A percentile compares a stretch with the other conserved stretches of the same genome.
phyloP scores from a whole-genome alignment of 257 asterid genomes.

The Perilla frutescens region DNA sequence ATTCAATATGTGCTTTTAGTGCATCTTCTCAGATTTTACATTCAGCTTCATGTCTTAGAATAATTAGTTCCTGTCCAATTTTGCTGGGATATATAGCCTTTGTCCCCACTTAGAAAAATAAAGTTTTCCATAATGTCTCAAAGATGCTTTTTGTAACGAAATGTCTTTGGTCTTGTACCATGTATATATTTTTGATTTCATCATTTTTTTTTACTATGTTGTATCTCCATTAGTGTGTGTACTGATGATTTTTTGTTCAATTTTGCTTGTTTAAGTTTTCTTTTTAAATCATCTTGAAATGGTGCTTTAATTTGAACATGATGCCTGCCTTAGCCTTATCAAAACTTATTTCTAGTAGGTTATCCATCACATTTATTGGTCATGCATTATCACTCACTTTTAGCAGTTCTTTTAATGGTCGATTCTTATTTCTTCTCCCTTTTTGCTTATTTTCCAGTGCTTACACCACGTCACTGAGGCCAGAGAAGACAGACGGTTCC shows the following conservation, averaged over 20 bases:
- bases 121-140: not conserved
- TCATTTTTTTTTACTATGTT: not conserved
- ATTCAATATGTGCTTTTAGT: conserved; percentile 18
- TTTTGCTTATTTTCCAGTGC: conserved; percentile 51
- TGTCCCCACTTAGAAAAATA: conserved; percentile 15
- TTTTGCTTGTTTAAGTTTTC: conserved; percentile 4
- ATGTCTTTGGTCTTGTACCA: conserved; percentile 7
- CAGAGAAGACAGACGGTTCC: conserved; percentile 52
- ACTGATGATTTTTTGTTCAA: not conserved
- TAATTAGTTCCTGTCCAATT: not conserved
- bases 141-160: not conserved
- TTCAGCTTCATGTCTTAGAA: conserved; percentile 19
- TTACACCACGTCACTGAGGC: conserved; percentile 56
- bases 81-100: not conserved
- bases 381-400: conserved; percentile 10
- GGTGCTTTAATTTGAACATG: conserved; percentile 16
- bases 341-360: conserved; percentile 1
- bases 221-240: conserved; percentile 11
- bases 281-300: conserved; percentile 11
- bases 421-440: conserved; percentile 35
- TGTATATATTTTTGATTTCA: not conserved
- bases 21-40: conserved; percentile 30
- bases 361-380: conserved; percentile 19
- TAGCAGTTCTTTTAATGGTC: conserved; percentile 18
- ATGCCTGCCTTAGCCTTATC: conserved; percentile 6